These are phyloP conservation scores for Scalesia atractyloides DNA, from an alignment of 129 eudicot species.

Conservation along the genomic window DNA sequence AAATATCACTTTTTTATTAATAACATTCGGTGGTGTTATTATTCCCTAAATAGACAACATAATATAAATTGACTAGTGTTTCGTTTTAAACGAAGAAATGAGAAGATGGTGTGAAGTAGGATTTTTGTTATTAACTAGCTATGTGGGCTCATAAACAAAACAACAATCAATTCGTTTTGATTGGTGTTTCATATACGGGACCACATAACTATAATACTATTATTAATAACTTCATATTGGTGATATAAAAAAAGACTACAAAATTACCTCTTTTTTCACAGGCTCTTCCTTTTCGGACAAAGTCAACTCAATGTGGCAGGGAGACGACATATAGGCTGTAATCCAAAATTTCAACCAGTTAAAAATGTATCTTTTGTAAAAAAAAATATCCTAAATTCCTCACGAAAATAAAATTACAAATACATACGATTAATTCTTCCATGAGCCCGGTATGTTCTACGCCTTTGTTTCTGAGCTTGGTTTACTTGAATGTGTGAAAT, in stretches of 20 bases:
- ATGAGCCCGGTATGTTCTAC: slow-evolving; percentile 34
- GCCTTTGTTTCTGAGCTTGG: slow-evolving; percentile 36
- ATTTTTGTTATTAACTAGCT: too few species aligned
- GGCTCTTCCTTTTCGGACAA: slow-evolving; percentile 35
- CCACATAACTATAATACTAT: background rate
- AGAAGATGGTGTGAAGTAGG: too few species aligned
- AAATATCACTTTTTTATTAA: too few species aligned
- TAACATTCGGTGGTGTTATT: too few species aligned
- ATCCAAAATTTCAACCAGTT: background rate
- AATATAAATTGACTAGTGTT: too few species aligned
- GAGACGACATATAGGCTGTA: slow-evolving; percentile 31
- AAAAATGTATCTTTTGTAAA: background rate
- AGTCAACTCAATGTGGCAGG: slow-evolving; percentile 34
- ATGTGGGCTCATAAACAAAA: too few species aligned
- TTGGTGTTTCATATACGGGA: too few species aligned
- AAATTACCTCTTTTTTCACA: slow-evolving; percentile 25
- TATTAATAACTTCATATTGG: background rate
- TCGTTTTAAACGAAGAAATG: too few species aligned
- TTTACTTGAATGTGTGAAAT: slow-evolving; percentile 34
- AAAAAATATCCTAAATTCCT: background rate
- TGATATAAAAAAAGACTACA: background rate
- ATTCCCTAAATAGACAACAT: too few species aligned
- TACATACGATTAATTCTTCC: slow-evolving; percentile 33
- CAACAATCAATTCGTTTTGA: too few species aligned
- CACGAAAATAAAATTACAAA: background rate